phyloP scores from a whole-genome alignment of 2,329 filamentous ascomycete species.

The Fusarium oxysporum region DNA sequence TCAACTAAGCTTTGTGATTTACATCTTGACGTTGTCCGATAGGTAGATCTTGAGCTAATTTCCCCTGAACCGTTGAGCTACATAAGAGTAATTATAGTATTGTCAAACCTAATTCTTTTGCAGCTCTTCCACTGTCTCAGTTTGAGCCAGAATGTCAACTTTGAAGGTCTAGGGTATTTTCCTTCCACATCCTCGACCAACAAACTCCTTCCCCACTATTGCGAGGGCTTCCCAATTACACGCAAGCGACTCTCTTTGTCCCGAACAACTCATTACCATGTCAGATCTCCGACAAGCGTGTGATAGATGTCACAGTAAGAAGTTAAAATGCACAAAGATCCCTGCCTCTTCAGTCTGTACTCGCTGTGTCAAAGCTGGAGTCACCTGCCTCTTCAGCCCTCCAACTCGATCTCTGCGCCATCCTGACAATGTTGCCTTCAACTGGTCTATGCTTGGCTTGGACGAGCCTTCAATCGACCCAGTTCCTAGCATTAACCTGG shows the following conservation, averaged over 20 bases:
- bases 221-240: not conserved
- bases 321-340: constrained; percentile 58
- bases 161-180: constrained; percentile 11
- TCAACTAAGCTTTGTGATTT: not conserved
- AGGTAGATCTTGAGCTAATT: too few relatives aligned
- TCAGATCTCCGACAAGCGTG: constrained; percentile 51
- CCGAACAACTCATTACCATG: constrained; percentile 5
- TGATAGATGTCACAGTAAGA: constrained; percentile 61
- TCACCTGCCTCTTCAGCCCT: constrained; percentile 58
- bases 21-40: not conserved
- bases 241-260: not conserved
- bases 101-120: rapidly evolving
- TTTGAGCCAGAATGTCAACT: not conserved
- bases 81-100: not conserved
- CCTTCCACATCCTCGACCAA: not conserved
- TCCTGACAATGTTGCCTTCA: constrained; percentile 24
- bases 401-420: constrained; percentile 42
- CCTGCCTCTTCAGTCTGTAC: constrained; percentile 51
- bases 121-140: not conserved
- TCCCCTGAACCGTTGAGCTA: not conserved
- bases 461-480: constrained; percentile 11
- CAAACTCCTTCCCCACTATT: not conserved
- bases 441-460: constrained; percentile 37
- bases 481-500: not conserved
- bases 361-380: constrained; percentile 56